Base-by-base conservation (phyloP, 805 yeast species). In the Suhomyces pyralidae region DNA sequence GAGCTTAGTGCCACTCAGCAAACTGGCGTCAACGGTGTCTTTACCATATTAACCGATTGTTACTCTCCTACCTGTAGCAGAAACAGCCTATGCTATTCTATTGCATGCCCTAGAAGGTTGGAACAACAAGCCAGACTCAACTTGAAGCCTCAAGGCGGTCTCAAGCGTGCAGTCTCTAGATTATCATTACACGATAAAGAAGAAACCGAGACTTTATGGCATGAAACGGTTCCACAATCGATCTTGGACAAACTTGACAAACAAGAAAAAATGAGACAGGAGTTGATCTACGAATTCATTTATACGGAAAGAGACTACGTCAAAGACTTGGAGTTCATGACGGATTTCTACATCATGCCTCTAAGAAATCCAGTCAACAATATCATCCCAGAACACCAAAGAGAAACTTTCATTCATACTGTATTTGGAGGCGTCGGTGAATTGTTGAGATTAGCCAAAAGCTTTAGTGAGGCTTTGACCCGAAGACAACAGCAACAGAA, bases 41-140 rank as follows among this genome's bases (percentile, higher is more conserved):
- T 93, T 64, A 93, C 97, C 0, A 74, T 93, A 43, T 75, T 94
- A 56, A 89, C 97, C 0, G 97, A 92, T 64, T 94, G 99, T 71
- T 94, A 94, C 64, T 91, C 97, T 0, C 97, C 99, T 32, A 94
- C 99, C 0, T 94, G 99, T 71, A 85, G 97, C 5, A 77, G 96
- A 49, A 96, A 90, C 62, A 77, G 82, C 32, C 74, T 93, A 40
- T 94, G 99, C 70, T 94, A 94, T 70, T 88, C 96, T 43, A 92
- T 94, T 60, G 96, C 97, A 10, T 94, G 99, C 71, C 99, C 99
- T 14, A 81, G 97, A 59, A 81, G 98, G 56, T 75, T 94, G 48
- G 98, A 93, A 69, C 98, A 94, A 69, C 98, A 93, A 65, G 96
- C 97, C 3, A 79, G 98, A 54, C 79, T 90, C 49, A 91, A 92